Percentiles rank a stretch among this genome's conserved stretches.
Conservation (phyloP, 1,284 basidiomycete species). For the Limonomyces culmigenus region DNA sequence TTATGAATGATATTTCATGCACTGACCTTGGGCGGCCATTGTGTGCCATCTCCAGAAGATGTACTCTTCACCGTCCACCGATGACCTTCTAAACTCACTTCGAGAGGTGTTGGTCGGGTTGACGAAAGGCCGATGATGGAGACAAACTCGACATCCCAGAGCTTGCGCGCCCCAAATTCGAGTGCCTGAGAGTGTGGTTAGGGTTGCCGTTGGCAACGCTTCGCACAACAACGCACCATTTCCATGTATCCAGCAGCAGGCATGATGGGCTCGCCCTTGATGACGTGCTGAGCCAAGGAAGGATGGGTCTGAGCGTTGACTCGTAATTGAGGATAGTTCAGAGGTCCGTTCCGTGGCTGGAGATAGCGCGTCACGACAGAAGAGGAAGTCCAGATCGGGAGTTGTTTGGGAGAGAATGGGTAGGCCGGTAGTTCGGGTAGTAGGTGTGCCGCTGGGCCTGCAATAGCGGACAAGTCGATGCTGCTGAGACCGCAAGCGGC, state of each 20-base stretch:
- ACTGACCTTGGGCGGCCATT: constrained; percentile 1
- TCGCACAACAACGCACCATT: constrained; percentile 18
- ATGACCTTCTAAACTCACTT: constrained; percentile 12
- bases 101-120: constrained; percentile 13
- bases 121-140: constrained; percentile 12
- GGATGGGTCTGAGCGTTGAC: constrained; percentile 20
- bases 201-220: neutral
- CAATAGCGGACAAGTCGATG: neutral
- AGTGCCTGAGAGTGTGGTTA: constrained; percentile 4
- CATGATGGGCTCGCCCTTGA: constrained; percentile 23
- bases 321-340: constrained; percentile 16
- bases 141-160: constrained; percentile 12
- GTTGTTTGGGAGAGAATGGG: constrained; percentile 1
- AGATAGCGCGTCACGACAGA: too few species aligned
- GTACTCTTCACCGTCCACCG: constrained; percentile 12
- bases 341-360: constrained; percentile 18
- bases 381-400: constrained; percentile 5
- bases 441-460: neutral
- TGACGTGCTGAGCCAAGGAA: constrained; percentile 20
- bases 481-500: neutral
- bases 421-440: neutral
- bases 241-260: constrained; percentile 27
- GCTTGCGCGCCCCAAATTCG: constrained; percentile 10
- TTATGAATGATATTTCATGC: neutral
- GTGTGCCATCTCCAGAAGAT: neutral